Evolutionary conservation across 148 eudicot genomes (phyloP).

Genomic region (Oxyria digyna): DNA sequence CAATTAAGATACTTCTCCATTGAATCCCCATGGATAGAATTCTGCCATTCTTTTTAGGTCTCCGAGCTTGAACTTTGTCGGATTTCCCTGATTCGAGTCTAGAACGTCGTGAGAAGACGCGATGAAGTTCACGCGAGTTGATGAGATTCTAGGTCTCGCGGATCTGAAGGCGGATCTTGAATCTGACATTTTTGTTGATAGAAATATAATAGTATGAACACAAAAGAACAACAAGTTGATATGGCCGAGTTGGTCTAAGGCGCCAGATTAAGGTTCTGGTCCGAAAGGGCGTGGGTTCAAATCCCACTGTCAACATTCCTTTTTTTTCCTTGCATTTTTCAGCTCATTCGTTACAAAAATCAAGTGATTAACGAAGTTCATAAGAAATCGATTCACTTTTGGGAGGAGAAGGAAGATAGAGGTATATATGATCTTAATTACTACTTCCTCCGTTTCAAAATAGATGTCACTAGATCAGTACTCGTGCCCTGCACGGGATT

Average conservation of each 20-base stretch:
- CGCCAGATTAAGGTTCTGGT: constrained; percentile 99
- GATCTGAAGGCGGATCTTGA: no score
- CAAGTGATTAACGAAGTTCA: no score
- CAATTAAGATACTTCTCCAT: neutral
- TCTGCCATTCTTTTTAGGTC: neutral
- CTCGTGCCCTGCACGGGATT: no score
- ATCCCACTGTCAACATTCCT: constrained; percentile 74
- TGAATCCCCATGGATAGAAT: neutral
- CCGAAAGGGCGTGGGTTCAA: constrained; percentile 99
- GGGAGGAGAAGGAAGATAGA: no score
- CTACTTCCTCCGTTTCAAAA: no score
- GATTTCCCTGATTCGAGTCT: neutral
- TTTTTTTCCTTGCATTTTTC: neutral
- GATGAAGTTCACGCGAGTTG: neutral
- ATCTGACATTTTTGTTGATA: neutral
- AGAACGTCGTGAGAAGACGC: neutral
- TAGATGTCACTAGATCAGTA: no score
- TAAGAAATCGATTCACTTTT: no score
- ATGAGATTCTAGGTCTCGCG: neutral
- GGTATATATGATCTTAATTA: no score
- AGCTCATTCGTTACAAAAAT: no score
- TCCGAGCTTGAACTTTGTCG: neutral
- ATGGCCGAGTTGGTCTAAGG: constrained; percentile 99
- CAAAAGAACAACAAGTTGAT: constrained; percentile 28
- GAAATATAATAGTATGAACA: neutral